These are phyloP conservation scores for Aspergillus asperescens DNA, from an alignment of 495 filamentous ascomycete species.

Conservation along the genomic window DNA sequence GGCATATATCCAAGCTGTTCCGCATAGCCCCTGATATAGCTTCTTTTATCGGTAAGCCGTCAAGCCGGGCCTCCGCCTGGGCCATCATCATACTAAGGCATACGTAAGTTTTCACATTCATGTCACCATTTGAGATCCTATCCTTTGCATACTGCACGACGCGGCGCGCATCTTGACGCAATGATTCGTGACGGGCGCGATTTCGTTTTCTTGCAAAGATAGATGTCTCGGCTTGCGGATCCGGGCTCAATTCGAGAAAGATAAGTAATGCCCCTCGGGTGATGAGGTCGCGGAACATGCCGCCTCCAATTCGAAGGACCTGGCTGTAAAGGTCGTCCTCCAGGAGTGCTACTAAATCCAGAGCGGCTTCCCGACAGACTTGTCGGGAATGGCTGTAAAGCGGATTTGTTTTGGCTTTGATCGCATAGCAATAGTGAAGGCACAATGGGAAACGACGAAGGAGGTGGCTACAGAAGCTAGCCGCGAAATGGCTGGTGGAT, in stretches of 20 bases:
- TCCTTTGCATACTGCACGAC: slow-evolving; percentile 31
- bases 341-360: slow-evolving; percentile 39
- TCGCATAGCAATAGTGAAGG: slow-evolving; percentile 45
- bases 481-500: slow-evolving; percentile 6
- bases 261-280: slow-evolving; percentile 30
- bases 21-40: slow-evolving; percentile 19
- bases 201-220: slow-evolving; percentile 20
- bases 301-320: slow-evolving; percentile 39
- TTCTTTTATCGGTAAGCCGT: slow-evolving; percentile 18
- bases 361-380: slow-evolving; percentile 37
- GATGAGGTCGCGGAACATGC: slow-evolving; percentile 45
- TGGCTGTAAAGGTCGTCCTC: slow-evolving; percentile 36
- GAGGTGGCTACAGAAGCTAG: slow-evolving; percentile 34
- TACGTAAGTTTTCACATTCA: slow-evolving; percentile 46
- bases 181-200: slow-evolving; percentile 24
- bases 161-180: slow-evolving; percentile 33
- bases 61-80: slow-evolving; percentile 33
- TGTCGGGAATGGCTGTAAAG: slow-evolving; percentile 47
- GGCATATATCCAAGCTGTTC: slow-evolving; percentile 27
- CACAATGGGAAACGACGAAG: slow-evolving; percentile 43
- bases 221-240: slow-evolving; percentile 21
- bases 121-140: slow-evolving; percentile 43
- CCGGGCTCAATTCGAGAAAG: slow-evolving; percentile 34
- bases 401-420: slow-evolving; percentile 37
- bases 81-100: slow-evolving; percentile 43